Conservation (phyloP, 805 yeast genomes). For the Candida ovalis region DNA sequence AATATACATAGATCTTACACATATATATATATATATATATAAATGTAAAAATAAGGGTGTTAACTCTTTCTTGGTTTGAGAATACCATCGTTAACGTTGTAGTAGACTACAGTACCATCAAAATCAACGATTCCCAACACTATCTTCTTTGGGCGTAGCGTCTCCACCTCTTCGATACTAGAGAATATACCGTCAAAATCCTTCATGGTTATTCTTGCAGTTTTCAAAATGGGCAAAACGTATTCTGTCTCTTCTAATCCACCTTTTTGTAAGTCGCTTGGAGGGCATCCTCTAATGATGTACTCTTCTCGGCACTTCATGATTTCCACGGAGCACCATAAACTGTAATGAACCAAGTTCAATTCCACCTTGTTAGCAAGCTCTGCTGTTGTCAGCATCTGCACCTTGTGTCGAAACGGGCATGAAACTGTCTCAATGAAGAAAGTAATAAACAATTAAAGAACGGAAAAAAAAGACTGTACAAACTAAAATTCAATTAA, state of each 20-base stretch:
- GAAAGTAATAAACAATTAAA: neutral
- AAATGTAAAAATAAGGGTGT: neutral
- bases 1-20: neutral
- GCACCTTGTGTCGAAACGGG: too few relatives aligned
- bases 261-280: conserved; percentile 14
- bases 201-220: conserved; percentile 32
- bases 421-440: neutral
- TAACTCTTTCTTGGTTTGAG: conserved; percentile 47
- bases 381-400: conserved; percentile 10
- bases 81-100: conserved; percentile 62
- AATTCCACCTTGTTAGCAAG: conserved; percentile 34
- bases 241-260: conserved; percentile 16
- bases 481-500: too few relatives aligned
- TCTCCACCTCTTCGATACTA: conserved; percentile 12
- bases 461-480: too few relatives aligned
- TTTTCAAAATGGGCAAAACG: conserved; percentile 35
- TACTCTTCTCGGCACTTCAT: conserved; percentile 10
- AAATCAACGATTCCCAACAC: conserved; percentile 54
- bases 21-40: too few relatives aligned
- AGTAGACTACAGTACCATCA: conserved; percentile 72
- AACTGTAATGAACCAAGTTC: conserved; percentile 41
- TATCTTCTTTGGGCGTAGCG: conserved; percentile 39
- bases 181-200: conserved; percentile 40
- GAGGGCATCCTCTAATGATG: conserved; percentile 33
- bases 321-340: conserved; percentile 39